These are phyloP conservation scores for Podaxis carcinomalis DNA, from an alignment of 768 basidiomycete species.

Conservation along the genomic window DNA sequence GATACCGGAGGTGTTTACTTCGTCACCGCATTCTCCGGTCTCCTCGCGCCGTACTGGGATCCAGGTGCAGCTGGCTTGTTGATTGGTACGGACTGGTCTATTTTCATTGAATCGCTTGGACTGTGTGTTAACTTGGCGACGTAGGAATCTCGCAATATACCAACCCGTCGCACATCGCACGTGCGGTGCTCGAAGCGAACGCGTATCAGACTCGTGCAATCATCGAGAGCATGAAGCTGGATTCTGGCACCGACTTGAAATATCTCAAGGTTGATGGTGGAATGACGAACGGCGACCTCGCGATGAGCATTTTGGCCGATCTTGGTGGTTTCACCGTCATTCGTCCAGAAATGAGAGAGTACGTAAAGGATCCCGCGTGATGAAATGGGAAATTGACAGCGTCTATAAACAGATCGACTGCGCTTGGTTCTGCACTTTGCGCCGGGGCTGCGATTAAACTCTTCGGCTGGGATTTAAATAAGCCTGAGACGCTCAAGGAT, in stretches of 20 bases:
- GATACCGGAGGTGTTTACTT: constrained; percentile 92
- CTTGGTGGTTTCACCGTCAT: constrained; percentile 90
- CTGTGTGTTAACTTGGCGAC: neutral
- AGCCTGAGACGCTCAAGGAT: constrained; percentile 76
- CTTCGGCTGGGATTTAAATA: constrained; percentile 88
- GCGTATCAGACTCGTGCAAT: constrained; percentile 96
- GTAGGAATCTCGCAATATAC: constrained; percentile 81
- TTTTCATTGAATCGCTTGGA: neutral
- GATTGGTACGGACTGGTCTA: constrained; percentile 50
- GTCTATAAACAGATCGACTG: constrained; percentile 68
- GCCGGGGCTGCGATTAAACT: constrained; percentile 85
- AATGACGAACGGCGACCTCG: constrained; percentile 91
- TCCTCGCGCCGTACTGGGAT: constrained; percentile 98
- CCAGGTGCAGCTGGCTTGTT: constrained; percentile 82
- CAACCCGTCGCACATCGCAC: constrained; percentile 87
- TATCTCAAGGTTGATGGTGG: constrained; percentile 97
- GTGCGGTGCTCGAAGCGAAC: constrained; percentile 93
- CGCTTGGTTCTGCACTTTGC: constrained; percentile 90
- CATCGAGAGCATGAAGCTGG: constrained; percentile 91
- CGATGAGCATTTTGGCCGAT: constrained; percentile 84
- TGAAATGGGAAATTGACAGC: neutral
- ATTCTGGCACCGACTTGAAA: constrained; percentile 75
- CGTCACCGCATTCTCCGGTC: constrained; percentile 93
- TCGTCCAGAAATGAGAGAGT: constrained; percentile 97
- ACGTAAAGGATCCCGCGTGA: constrained; percentile 25